Evolutionary conservation across 129 eudicot species (phyloP), one percentile per base, ranked within the genome.

Genomic region (Ambrosia artemisiifolia): DNA sequence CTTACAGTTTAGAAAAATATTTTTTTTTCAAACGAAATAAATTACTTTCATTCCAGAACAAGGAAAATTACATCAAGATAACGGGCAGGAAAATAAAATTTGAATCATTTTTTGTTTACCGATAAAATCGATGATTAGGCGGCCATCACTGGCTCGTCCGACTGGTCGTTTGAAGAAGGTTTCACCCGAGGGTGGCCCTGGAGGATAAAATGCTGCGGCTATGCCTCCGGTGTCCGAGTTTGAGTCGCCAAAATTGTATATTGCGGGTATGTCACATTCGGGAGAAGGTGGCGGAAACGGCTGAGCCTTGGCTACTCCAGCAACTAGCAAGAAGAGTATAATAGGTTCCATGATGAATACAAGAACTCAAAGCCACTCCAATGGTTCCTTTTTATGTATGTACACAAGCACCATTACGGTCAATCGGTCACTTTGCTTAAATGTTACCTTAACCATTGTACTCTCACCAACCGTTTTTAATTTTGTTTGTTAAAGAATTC

Each of bases 171-270:
- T 79, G 70, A 88, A 85, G 79, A 70, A 86, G n/a, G 91, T 83
- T 53, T 79, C 71, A 0, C 97, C 95, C 2, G 19, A 57, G 18
- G 95, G 92, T 1, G 82, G 50, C 7, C 78, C 76, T 3, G 79
- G 70, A 14, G 91, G 91, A 46, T 70, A 86, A 42, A 91, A 88
- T 32, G 88, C 91, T 18, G 97, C 95, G 7, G 95, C 79, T 11
- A 76, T 82, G 34, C 89, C 88, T 24, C 97, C 97, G 14, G 97
- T 87, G 69, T 91, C 97, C 0, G 95, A 91, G 59, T 91, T 91
- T n/a, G 97, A 91, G 70, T 91, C 97, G 1, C 97, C 95, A 30
- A 91, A 91, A 78, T 91, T 91, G 86, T 83, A 91, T 13, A 91
- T 83, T 35, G 89, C 87, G 2, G 88, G 95, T 50, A 72, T 78